Conservation (phyloP, 164 flowering plant species). For the Annona squamosa region DNA sequence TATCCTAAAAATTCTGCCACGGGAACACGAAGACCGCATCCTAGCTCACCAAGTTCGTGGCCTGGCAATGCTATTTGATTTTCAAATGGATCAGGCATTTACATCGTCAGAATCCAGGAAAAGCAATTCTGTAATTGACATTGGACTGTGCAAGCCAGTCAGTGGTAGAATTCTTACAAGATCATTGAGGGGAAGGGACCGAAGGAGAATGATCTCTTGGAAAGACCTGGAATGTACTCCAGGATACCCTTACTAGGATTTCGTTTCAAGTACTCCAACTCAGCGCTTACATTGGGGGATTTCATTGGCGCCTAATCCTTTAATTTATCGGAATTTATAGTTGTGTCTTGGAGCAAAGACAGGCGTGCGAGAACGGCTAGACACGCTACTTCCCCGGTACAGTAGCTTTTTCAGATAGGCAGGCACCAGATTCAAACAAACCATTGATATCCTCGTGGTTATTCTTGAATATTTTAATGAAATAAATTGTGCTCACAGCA, state of each 20-base stretch:
- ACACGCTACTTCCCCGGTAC: too few species aligned
- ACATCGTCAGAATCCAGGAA: conserved; percentile 32
- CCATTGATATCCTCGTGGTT: too few species aligned
- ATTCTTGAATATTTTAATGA: too few species aligned
- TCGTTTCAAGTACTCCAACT: neutral
- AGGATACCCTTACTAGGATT: conserved; percentile 45
- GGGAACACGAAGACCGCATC: conserved; percentile 44
- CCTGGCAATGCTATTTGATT: conserved; percentile 85
- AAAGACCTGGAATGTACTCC: conserved; percentile 52
- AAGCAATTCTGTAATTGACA: conserved; percentile 51
- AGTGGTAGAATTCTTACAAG: conserved; percentile 54
- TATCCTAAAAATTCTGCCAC: conserved; percentile 55
- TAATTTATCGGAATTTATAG: too few species aligned
- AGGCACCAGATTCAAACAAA: too few species aligned
- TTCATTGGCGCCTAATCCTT: too few species aligned
- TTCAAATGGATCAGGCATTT: conserved; percentile 43
- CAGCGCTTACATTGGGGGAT: too few species aligned
- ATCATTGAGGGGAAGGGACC: conserved; percentile 82
- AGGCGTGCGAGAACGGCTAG: too few species aligned
- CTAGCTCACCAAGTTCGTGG: conserved; percentile 72
- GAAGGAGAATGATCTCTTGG: conserved; percentile 86
- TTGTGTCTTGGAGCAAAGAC: too few species aligned
- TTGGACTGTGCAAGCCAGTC: conserved; percentile 74
- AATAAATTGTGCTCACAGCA: too few species aligned
- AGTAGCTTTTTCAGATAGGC: too few species aligned